Evolutionary conservation across 2,329 filamentous ascomycete genomes (phyloP).

Genomic region (Hymenoscyphus fraxineus): DNA sequence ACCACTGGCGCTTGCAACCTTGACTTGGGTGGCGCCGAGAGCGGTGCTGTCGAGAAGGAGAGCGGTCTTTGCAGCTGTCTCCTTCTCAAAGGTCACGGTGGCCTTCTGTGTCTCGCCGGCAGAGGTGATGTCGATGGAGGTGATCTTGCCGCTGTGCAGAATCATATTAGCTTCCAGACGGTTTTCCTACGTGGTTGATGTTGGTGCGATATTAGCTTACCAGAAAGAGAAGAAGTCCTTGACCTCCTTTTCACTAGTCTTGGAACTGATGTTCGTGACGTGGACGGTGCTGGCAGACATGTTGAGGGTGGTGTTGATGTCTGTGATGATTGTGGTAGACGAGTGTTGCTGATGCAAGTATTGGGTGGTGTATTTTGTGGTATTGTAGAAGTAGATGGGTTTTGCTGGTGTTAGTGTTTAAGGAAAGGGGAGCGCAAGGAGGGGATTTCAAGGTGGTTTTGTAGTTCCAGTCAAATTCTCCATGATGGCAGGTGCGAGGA

Average conservation of each 20-base stretch:
- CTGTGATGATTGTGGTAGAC: neutral
- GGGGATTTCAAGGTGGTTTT: neutral
- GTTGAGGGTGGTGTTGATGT: conserved; percentile 12
- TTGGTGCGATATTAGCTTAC: conserved; percentile 46
- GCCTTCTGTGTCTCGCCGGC: conserved; percentile 71
- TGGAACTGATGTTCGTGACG: conserved; percentile 81
- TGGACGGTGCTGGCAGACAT: conserved; percentile 59
- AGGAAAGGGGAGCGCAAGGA: neutral
- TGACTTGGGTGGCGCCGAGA: conserved; percentile 81
- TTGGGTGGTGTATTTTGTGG: conserved; percentile 6
- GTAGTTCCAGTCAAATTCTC: neutral
- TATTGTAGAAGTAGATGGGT: neutral
- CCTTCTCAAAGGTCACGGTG: conserved; percentile 94
- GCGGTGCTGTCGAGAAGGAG: conserved; percentile 96
- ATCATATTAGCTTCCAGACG: neutral
- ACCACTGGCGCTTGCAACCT: conserved; percentile 59
- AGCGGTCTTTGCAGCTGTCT: conserved; percentile 93
- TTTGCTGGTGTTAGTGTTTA: neutral
- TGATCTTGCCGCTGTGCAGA: conserved; percentile 77
- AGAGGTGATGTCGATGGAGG: conserved; percentile 69
- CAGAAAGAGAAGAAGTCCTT: conserved; percentile 97
- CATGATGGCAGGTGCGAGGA: neutral
- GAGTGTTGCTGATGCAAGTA: neutral
- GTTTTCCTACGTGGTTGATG: conserved; percentile 14
- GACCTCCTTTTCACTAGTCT: conserved; percentile 86